These are phyloP conservation scores for Fusarium anguioides DNA, from an alignment of 2,329 filamentous ascomycete species.

Conservation along the genomic window DNA sequence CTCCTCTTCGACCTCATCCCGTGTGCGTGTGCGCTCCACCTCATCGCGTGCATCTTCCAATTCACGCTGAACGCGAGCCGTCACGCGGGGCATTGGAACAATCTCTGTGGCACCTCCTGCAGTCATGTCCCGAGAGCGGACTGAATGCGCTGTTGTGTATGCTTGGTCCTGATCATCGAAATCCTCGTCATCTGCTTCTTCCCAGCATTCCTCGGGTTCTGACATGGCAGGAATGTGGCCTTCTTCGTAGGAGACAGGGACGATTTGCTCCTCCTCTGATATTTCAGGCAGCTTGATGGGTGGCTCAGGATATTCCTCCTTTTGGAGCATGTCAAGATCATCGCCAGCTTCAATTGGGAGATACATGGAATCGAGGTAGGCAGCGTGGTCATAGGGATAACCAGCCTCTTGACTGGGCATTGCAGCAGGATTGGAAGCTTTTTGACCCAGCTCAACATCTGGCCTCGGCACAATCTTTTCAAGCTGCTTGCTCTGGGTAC, in stretches of 20 bases:
- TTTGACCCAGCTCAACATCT: slow-evolving; percentile 27
- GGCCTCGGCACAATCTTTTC: slow-evolving; percentile 41
- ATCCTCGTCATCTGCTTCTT: slow-evolving; percentile 80
- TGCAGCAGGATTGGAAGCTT: slow-evolving; percentile 18
- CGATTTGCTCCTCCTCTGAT: slow-evolving; percentile 46
- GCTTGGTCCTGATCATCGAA: slow-evolving; percentile 72
- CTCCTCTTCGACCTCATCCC: slow-evolving; percentile 88
- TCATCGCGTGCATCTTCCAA: slow-evolving; percentile 72
- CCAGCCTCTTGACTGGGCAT: slow-evolving; percentile 31
- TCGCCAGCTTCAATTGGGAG: slow-evolving; percentile 42
- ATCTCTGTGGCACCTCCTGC: slow-evolving; percentile 65
- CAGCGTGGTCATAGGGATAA: slow-evolving; percentile 41
- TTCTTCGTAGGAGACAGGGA: slow-evolving; percentile 42
- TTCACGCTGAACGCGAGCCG: slow-evolving; percentile 76
- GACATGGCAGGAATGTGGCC: slow-evolving; percentile 46
- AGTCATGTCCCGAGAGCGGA: slow-evolving; percentile 74
- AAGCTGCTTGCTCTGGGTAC: slow-evolving; percentile 58
- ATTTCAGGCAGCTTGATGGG: slow-evolving; percentile 48
- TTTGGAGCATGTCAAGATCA: slow-evolving; percentile 39
- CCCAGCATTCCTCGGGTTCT: slow-evolving; percentile 77
- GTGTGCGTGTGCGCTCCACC: slow-evolving; percentile 75
- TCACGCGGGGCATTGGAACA: slow-evolving; percentile 75
- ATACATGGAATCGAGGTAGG: slow-evolving; percentile 46
- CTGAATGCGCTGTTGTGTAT: slow-evolving; percentile 80
- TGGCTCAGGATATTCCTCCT: slow-evolving; percentile 40